Evolutionary conservation across 2,329 filamentous ascomycete genomes (phyloP).

Genomic region (Cercospora sesami): DNA sequence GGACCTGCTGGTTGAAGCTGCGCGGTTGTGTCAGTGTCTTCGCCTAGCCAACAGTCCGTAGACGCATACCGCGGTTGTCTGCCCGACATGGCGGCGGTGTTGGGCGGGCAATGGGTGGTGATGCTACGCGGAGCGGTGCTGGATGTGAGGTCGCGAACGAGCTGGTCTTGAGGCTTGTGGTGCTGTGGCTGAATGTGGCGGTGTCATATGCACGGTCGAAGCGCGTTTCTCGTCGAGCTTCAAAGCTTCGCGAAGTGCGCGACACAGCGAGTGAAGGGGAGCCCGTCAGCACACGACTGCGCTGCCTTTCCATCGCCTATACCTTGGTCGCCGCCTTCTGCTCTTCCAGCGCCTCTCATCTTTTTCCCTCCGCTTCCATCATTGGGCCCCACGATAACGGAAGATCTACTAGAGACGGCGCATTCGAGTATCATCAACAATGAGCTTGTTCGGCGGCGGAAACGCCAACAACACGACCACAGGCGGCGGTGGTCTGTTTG

Average conservation of each 20-base stretch:
- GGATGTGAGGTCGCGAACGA: slow-evolving; percentile 5
- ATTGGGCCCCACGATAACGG: neutral
- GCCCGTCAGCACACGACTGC: neutral
- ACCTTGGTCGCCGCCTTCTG: neutral
- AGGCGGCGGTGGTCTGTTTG: slow-evolving; percentile 18
- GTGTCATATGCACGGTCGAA: neutral
- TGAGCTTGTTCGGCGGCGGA: slow-evolving; percentile 31
- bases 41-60: slow-evolving; percentile 12
- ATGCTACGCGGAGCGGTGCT: neutral
- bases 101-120: slow-evolving; percentile 19
- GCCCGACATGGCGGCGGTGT: slow-evolving; percentile 56
- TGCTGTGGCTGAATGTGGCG: neutral
- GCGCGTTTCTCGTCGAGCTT: slow-evolving; percentile 7
- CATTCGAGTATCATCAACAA: slow-evolving; percentile 20
- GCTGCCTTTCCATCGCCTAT: neutral
- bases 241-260: slow-evolving; percentile 6
- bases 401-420: slow-evolving; percentile 4
- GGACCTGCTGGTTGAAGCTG: slow-evolving; percentile 92
- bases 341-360: neutral
- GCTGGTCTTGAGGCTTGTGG: neutral
- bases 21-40: slow-evolving; percentile 18
- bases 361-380: neutral
- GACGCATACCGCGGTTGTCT: slow-evolving; percentile 58
- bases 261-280: slow-evolving; percentile 5
- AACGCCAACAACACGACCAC: neutral